Base-by-base conservation (phyloP, 2,329 filamentous ascomycete species). In the Ophiocordyceps unilateralis region DNA sequence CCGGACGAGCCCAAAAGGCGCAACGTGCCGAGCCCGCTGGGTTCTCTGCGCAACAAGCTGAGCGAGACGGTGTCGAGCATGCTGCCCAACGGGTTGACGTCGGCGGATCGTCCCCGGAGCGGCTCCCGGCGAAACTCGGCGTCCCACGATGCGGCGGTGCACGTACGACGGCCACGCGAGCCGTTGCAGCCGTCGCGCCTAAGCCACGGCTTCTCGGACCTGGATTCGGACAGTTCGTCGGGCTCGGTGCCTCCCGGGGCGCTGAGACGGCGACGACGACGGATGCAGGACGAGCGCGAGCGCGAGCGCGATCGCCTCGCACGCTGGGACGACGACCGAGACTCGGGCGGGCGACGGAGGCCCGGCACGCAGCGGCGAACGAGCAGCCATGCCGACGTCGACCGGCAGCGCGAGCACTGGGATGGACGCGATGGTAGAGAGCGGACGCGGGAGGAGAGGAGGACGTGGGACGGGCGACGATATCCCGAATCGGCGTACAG, bases 311-410 rank as follows among this genome's bases (percentile, higher is more conserved):
- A 55, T 36, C 48, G 36, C n/a, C 20, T 23, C 20, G 19, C 32
- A n/a, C 32, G 30, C 9, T 55, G 58, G 3, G 56, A 54, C 8
- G 48, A 57, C 14, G 56, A 63, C 39, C 47, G 53, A 5, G 56
- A 60, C 8, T n/a, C n/a, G n/a, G n/a, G n/a, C 51, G 51, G 6
- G 57, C 50, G 57, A 41, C 57, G 60, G 24, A 59, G 65, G n/a
- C 60, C 65, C 1, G 65, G 66, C 1, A 50, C 57, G 14, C 55
- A 63, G 23, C 58, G 66, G 40, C 57, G 69, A 39, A 66, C 68
- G 3, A 70, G 68, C 54, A 71, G 68, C 49, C 68, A 70, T 46
- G 65, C 66, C 21, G 68, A 72, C 46, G 56, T 64, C 28, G 68
- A 70, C 46, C 58, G 67, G 20, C 55, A 61, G n/a, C n/a, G n/a